These are phyloP conservation scores for Penicillium manginii DNA, from an alignment of 495 filamentous ascomycete species.

Conservation along the genomic window DNA sequence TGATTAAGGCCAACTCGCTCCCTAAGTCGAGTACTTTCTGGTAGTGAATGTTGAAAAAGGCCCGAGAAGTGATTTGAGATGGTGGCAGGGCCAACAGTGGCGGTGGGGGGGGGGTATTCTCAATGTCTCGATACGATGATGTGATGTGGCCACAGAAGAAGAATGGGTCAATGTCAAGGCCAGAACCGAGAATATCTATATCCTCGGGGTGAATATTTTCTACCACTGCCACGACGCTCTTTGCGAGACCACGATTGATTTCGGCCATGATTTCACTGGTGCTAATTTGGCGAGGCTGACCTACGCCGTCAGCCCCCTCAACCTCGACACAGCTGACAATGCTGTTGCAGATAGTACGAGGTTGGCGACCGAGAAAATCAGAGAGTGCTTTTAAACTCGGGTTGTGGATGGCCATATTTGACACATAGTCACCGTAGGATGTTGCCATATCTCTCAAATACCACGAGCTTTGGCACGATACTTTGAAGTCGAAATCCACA, in stretches of 20 bases:
- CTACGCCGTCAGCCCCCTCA: background rate
- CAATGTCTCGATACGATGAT: background rate
- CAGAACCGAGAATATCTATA: background rate
- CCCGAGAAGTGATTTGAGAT: background rate
- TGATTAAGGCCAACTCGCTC: no score
- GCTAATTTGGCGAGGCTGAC: background rate
- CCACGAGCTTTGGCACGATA: no score
- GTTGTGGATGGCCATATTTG: background rate
- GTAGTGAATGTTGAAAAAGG: background rate
- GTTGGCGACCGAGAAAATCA: background rate
- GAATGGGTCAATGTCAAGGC: background rate
- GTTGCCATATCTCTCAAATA: background rate
- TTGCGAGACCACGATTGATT: background rate
- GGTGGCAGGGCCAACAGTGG: background rate
- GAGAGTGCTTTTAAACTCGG: background rate
- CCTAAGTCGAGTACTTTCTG: background rate
- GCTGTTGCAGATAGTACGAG: background rate
- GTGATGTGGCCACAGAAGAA: background rate
- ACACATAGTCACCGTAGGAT: background rate
- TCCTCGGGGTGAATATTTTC: background rate
- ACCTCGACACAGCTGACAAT: background rate
- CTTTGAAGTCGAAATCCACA: no score
- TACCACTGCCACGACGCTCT: background rate
- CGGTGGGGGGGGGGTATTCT: background rate
- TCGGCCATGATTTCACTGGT: background rate